A percentile compares a stretch with the other conserved stretches of the same genome.
Evolutionary conservation across 805 yeast species (phyloP).

Genomic region (Isabelozyma pseudorhagii): DNA sequence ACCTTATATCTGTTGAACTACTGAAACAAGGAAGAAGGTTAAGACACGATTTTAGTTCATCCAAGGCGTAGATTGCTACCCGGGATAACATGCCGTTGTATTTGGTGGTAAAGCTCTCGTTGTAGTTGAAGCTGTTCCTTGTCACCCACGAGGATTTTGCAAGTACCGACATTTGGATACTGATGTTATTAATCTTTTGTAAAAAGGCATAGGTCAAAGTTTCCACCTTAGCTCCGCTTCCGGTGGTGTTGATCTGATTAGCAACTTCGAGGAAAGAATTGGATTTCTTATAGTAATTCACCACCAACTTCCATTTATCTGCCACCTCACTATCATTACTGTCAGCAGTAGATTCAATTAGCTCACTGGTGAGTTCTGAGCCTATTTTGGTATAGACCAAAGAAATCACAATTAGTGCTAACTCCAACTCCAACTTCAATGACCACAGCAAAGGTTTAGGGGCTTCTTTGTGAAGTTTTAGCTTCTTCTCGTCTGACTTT

Average conservation of each 20-base stretch:
- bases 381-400: slow-evolving; percentile 31
- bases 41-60: slow-evolving; percentile 26
- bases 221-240: slow-evolving; percentile 3
- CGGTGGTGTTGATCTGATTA: background rate
- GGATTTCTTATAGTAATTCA: slow-evolving; percentile 28
- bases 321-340: slow-evolving; percentile 12
- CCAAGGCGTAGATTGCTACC: slow-evolving; percentile 39
- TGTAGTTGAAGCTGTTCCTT: slow-evolving; percentile 17
- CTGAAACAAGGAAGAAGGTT: slow-evolving; percentile 9
- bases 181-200: slow-evolving; percentile 23
- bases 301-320: slow-evolving; percentile 36
- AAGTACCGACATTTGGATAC: slow-evolving; percentile 37
- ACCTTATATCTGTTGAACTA: background rate
- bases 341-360: slow-evolving; percentile 22
- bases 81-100: slow-evolving; percentile 42
- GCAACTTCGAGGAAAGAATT: slow-evolving; percentile 15
- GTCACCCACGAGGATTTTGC: slow-evolving; percentile 38
- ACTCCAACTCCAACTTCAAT: slow-evolving; percentile 27
- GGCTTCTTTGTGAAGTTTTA: background rate
- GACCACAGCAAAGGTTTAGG: background rate
- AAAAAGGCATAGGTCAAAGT: slow-evolving; percentile 11
- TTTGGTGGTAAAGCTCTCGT: slow-evolving; percentile 16
- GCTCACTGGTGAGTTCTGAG: slow-evolving; percentile 31
- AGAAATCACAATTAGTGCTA: slow-evolving; percentile 18
- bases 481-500: background rate